Base-by-base conservation (phyloP, 805 yeast genomes). In the Saccharomyces mikatae region DNA sequence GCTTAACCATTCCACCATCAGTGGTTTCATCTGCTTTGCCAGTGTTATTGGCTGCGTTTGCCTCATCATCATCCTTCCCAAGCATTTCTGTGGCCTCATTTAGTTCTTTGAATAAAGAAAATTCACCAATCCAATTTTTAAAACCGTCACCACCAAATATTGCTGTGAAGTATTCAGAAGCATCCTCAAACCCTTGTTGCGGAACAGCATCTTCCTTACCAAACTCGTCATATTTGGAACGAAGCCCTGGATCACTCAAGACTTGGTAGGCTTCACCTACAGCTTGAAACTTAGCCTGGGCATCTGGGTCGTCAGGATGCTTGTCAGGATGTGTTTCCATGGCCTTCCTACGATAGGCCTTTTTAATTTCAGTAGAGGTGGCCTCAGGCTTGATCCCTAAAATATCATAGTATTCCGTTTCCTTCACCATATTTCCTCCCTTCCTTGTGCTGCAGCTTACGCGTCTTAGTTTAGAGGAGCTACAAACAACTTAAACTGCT, bases 271-370 rank as follows among this genome's bases (percentile, higher is more conserved):
- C 92, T 58, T 75, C 77, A 53, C 81, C 77, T 26, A 79, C 76
- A 54, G 80, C 87, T 71, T 94, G 97, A 71, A 94, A 94, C 63
- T 86, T 84, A 51, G 80, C 81, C 13, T 92, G 89, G 14, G 99
- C 99, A 11, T 81, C 80, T 46, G 94, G 95, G 68, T 94, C 96
- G 64, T 87, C 84, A n/a, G 96, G 96, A 66, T 92, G 89, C 74
- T 94, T 94, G 70, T 94, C 99, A 1, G 99, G 99, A 70, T 92
- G 99, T 51, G 88, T 87, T 55, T 76, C 77, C 71, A 92, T 86
- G 6, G 98, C 98, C 69, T 83, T 83, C 68, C 87, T 87, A 58
- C 99, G 79, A 71, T 94, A 94, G 0, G 97, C 96, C 69, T 89
- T 89, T 71, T 94, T 94, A 71, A 94, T 88, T 59, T 94, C 96